Conservation (phyloP, 2,329 filamentous ascomycete species). For the Fusarium sp. region DNA sequence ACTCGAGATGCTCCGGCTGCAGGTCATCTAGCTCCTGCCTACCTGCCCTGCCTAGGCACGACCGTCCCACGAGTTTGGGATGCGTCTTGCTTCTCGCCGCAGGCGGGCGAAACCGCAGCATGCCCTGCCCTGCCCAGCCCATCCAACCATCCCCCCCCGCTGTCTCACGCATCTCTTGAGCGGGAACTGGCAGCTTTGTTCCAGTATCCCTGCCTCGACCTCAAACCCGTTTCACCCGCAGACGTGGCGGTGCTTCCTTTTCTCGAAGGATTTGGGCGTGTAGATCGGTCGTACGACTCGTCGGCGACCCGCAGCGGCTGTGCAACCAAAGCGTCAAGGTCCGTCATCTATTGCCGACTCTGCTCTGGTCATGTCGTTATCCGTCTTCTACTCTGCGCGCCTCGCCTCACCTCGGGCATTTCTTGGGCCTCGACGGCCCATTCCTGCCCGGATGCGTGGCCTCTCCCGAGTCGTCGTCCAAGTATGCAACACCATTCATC, state of each 20-base stretch:
- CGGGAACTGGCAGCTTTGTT: conserved; percentile 19
- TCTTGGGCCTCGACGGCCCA: conserved; percentile 1
- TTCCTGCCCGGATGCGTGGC: conserved; percentile 6
- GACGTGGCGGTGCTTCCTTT: conserved; percentile 39
- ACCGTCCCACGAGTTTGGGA: conserved; percentile 36
- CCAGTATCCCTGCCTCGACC: conserved; percentile 11
- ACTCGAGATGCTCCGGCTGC: conserved; percentile 40
- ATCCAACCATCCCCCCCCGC: neutral
- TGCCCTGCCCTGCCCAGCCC: neutral
- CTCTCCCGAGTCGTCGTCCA: conserved; percentile 22
- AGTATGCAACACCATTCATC: conserved; percentile 20
- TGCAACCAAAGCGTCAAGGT: conserved; percentile 20
- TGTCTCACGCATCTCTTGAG: conserved; percentile 16
- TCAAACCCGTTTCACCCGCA: conserved; percentile 28
- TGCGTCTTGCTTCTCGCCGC: conserved; percentile 19
- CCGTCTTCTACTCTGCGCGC: conserved; percentile 2
- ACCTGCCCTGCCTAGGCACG: conserved; percentile 8
- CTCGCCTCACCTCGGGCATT: neutral
- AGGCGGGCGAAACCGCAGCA: conserved; percentile 1
- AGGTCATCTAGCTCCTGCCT: conserved; percentile 40
- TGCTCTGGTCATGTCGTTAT: conserved; percentile 12
- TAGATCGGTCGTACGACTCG: conserved; percentile 32
- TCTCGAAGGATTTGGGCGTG: conserved; percentile 38
- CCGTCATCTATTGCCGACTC: conserved; percentile 21
- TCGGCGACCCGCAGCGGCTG: conserved; percentile 15